Evolutionary conservation across 225 moss, liverwort and hornwort genomes (phyloP).

Genomic region (Pseudisothecium myosuroides): DNA sequence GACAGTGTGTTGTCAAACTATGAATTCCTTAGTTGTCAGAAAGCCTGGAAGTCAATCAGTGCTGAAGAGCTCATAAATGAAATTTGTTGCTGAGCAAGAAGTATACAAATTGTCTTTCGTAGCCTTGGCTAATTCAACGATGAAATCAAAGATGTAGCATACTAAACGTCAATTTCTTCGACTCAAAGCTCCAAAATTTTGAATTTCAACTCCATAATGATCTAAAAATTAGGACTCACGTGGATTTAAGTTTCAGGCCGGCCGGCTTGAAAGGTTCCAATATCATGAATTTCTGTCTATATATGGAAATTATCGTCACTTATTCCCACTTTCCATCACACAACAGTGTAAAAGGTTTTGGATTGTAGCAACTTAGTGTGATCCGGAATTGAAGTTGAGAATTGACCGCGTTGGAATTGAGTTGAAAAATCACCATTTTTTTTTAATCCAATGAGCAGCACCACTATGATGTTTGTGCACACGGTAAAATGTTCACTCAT

Average conservation of each 20-base stretch:
- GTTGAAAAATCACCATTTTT: neutral
- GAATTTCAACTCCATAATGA: neutral
- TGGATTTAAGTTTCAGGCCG: neutral
- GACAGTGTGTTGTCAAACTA: neutral
- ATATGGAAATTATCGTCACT: neutral
- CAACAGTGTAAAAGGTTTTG: neutral
- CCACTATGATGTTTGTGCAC: neutral
- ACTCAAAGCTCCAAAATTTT: neutral
- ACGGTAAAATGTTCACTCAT: neutral
- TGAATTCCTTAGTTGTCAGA: neutral
- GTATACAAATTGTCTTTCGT: too few species aligned
- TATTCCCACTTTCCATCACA: neutral
- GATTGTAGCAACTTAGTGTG: neutral
- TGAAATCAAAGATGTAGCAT: neutral
- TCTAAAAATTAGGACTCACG: neutral
- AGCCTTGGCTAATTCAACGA: neutral
- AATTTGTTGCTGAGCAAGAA: neutral
- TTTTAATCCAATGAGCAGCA: neutral
- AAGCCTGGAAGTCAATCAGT: neutral
- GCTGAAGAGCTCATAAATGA: neutral
- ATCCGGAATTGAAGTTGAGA: neutral
- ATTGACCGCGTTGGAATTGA: neutral
- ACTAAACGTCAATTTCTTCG: neutral
- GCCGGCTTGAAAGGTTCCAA: neutral
- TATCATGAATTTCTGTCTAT: neutral